These are phyloP conservation scores for Rhizophora apiculata DNA, from an alignment of 345 rosid species.

Conservation along the genomic window DNA sequence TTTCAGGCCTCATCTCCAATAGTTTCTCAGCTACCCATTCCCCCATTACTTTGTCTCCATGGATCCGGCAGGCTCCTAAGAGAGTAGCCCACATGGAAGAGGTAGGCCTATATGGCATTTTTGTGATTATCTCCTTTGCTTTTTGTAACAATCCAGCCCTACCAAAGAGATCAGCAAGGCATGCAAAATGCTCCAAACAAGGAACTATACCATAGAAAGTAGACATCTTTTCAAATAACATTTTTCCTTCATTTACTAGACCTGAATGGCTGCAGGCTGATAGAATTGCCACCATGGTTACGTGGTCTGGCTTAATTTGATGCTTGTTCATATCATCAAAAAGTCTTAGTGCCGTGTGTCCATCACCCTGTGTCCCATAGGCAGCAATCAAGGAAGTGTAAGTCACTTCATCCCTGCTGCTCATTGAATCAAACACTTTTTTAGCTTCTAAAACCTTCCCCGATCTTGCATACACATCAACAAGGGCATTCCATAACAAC, in stretches of 20 bases:
- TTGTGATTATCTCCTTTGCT: slow-evolving; percentile 48
- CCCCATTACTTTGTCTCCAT: slow-evolving; percentile 55
- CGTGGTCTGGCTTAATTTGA: slow-evolving; percentile 59
- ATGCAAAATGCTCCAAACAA: slow-evolving; percentile 54
- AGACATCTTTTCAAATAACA: slow-evolving; percentile 47
- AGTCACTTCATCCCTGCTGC: slow-evolving; percentile 58
- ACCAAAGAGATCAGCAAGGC: slow-evolving; percentile 79
- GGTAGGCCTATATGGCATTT: slow-evolving; percentile 57
- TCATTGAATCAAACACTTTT: slow-evolving; percentile 54
- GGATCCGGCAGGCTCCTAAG: slow-evolving; percentile 58
- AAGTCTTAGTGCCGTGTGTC: slow-evolving; percentile 43
- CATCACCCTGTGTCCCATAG: slow-evolving; percentile 68
- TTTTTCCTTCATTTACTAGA: slow-evolving; percentile 54
- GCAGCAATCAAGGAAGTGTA: slow-evolving; percentile 80
- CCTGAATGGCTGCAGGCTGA: slow-evolving; percentile 88
- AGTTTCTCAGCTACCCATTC: slow-evolving; percentile 80
- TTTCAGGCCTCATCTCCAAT: slow-evolving; percentile 53
- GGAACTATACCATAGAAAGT: slow-evolving; percentile 44
- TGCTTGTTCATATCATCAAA: slow-evolving; percentile 53
- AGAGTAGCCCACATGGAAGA: slow-evolving; percentile 69
- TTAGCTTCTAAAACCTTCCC: slow-evolving; percentile 56
- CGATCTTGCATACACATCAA: slow-evolving; percentile 77
- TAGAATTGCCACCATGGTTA: slow-evolving; percentile 79
- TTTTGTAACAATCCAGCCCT: slow-evolving; percentile 61
- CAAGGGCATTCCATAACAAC: slow-evolving; percentile 64